Evolutionary conservation across 768 basidiomycete species (phyloP), one percentile per base, ranked within the genome.

Genomic region (Cytidiella melzeri): DNA sequence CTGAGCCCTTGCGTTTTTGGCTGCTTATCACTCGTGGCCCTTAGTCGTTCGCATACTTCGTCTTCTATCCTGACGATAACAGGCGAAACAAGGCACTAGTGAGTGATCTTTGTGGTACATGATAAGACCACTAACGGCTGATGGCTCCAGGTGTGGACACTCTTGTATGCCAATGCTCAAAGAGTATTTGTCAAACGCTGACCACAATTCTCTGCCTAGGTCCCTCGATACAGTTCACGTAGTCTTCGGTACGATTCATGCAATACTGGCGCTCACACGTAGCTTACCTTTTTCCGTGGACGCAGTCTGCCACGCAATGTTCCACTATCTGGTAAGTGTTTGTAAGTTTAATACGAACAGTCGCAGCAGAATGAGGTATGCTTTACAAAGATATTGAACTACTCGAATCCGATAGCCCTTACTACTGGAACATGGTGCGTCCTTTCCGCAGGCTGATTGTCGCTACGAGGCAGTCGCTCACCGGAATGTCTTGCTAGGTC

Each of bases 21-120:
- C n/a, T n/a, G n/a, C n/a, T n/a, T n/a, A n/a, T n/a, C n/a, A n/a
- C n/a, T n/a, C n/a, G n/a, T n/a, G n/a, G n/a, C n/a, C n/a, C n/a
- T n/a, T n/a, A 52, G 51, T 47, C 51, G n/a, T 52, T 41, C 21
- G 34, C 47, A 19, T 52, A 52, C 41, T 52, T 52, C 23, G 26
- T 45, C 6, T 47, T 52, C 46, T 52, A 52, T 27, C 45, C 51
- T 9, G 45, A 47, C 30, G 51, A 52, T 25, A 28, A 45, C 4
- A 9, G n/a, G 1, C 20, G 26, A 1, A 24, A 37, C 10, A 52
- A 52, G 30, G 41, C 45, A 18, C 25, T 52, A 18, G 51, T 52
- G 36, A 26, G 51, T 43, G 10, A 12, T 28, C n/a, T n/a, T n/a
- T n/a, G n/a, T n/a, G n/a, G n/a, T n/a, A n/a, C n/a, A n/a, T n/a